A percentile compares a stretch with the other conserved stretches of the same genome.
Conservation (phyloP, 805 yeast species). For the Candida sithepensis region DNA sequence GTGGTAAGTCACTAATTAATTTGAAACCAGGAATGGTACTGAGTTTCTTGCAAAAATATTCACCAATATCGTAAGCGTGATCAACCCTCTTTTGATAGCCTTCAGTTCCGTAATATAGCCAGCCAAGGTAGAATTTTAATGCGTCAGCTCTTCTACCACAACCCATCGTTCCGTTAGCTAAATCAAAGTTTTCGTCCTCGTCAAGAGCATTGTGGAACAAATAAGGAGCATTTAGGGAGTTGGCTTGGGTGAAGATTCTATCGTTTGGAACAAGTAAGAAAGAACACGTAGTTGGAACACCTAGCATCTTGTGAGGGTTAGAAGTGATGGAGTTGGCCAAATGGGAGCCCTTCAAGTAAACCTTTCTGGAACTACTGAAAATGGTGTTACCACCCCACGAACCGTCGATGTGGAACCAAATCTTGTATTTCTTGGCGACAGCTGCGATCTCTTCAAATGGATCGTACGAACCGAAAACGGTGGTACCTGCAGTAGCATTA, state of each 20-base stretch:
- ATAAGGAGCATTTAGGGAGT: conserved; percentile 77
- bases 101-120: conserved; percentile 72
- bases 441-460: conserved; percentile 52
- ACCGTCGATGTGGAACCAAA: conserved; percentile 85
- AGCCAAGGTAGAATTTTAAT: conserved; percentile 69
- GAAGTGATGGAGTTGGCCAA: conserved; percentile 73
- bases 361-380: conserved; percentile 48
- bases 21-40: conserved; percentile 41
- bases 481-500: conserved; percentile 85
- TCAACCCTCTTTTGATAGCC: conserved; percentile 69
- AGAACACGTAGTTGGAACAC: conserved; percentile 78
- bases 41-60: conserved; percentile 53
- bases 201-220: conserved; percentile 60
- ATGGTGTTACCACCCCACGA: conserved; percentile 89
- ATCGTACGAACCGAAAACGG: conserved; percentile 83
- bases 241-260: conserved; percentile 60
- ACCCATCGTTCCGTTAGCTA: conserved; percentile 90
- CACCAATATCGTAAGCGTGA: conserved; percentile 65
- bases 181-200: conserved; percentile 58
- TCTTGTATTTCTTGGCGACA: conserved; percentile 49
- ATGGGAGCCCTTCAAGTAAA: conserved; percentile 55
- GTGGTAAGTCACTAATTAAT: conserved; percentile 53
- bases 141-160: conserved; percentile 87
- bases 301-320: conserved; percentile 85
- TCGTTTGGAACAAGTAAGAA: conserved; percentile 72